These are phyloP conservation scores for Elymus sibiricus DNA, from an alignment of 176 grass and related monocot species.

Conservation along the genomic window DNA sequence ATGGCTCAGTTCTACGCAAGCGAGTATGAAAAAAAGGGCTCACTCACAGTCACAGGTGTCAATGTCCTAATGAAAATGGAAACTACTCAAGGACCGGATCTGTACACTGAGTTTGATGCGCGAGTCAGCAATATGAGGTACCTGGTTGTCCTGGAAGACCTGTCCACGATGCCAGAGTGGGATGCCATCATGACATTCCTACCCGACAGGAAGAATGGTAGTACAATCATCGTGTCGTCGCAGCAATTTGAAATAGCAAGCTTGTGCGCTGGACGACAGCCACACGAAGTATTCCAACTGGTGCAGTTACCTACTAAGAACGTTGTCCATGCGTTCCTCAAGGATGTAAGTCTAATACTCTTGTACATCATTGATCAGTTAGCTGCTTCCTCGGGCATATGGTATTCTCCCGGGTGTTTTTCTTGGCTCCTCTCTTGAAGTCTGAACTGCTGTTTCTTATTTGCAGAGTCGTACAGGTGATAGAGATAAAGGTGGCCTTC, in stretches of 20 bases:
- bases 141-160: conserved; percentile 33
- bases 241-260: too few species aligned
- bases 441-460: neutral
- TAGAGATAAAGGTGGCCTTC: neutral
- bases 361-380: neutral
- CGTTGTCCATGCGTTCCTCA: neutral
- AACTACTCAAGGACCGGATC: too few species aligned
- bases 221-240: conserved; percentile 30
- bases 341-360: neutral
- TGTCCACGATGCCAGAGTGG: conserved; percentile 12
- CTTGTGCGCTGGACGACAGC: neutral
- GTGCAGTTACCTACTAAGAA: neutral
- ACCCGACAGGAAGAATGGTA: neutral
- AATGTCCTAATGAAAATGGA: neutral
- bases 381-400: too few species aligned
- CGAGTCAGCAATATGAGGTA: neutral
- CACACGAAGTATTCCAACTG: neutral
- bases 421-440: too few species aligned
- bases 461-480: neutral
- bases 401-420: too few species aligned
- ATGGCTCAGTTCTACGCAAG: neutral
- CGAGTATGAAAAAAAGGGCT: neutral
- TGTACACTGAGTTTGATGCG: too few species aligned
- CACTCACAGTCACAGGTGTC: neutral
- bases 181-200: neutral